These are phyloP conservation scores for Penicillium sp. DNA, from an alignment of 2,329 filamentous ascomycete genomes.

Conservation along the genomic window DNA sequence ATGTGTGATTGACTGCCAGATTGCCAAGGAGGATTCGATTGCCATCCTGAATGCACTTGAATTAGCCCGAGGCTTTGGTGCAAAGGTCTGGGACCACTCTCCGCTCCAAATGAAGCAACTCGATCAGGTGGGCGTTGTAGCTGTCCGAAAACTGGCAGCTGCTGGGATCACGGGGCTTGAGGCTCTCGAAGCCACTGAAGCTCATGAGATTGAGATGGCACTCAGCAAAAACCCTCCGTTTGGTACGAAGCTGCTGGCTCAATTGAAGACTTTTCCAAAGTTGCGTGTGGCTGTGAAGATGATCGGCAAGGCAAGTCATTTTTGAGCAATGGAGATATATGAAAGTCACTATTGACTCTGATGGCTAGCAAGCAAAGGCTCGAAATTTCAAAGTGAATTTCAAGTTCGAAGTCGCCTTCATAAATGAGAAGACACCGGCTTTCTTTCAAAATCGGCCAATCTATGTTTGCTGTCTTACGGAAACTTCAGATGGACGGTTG, in stretches of 20 bases:
- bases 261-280: constrained; percentile 69
- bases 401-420: constrained; percentile 65
- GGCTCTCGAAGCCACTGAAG: constrained; percentile 64
- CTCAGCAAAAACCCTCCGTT: constrained; percentile 79
- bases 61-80: constrained; percentile 71
- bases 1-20: constrained; percentile 73
- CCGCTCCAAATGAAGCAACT: constrained; percentile 80
- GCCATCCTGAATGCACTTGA: constrained; percentile 69
- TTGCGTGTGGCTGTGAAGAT: constrained; percentile 56
- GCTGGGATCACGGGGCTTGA: constrained; percentile 70
- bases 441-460: constrained; percentile 64
- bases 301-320: constrained; percentile 43
- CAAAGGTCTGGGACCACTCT: constrained; percentile 77
- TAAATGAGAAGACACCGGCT: constrained; percentile 62
- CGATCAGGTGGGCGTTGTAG: constrained; percentile 69
- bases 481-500: constrained; percentile 66
- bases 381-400: constrained; percentile 58
- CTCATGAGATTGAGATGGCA: constrained; percentile 71
- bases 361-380: constrained; percentile 32
- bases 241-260: constrained; percentile 65
- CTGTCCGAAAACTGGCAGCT: constrained; percentile 69
- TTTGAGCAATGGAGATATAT: constrained; percentile 27
- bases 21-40: constrained; percentile 61
- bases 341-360: background rate
- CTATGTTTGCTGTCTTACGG: constrained; percentile 70